A percentile compares a stretch with the other conserved stretches of the same genome.
These are phyloP conservation scores for Thielaviopsis musarum DNA, from an alignment of 2,329 filamentous ascomycete species.

Conservation along the genomic window DNA sequence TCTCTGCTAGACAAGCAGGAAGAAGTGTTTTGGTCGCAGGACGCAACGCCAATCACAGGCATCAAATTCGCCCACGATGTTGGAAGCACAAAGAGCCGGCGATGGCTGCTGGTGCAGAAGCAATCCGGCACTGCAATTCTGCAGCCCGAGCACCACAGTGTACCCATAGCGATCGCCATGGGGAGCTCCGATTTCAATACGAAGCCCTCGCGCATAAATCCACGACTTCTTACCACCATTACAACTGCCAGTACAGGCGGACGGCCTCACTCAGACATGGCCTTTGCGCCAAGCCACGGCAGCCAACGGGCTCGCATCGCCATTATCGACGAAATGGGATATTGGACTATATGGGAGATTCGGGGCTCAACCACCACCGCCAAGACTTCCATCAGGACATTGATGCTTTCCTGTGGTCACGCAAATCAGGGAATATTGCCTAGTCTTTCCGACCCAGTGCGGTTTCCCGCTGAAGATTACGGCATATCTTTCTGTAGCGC, in stretches of 20 bases:
- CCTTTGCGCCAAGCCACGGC: slow-evolving; percentile 39
- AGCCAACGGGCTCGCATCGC: slow-evolving; percentile 42
- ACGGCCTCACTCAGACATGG: slow-evolving; percentile 40
- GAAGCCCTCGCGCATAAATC: slow-evolving; percentile 33
- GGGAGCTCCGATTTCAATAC: slow-evolving; percentile 12
- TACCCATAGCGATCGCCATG: slow-evolving; percentile 18
- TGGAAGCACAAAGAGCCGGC: slow-evolving; percentile 20
- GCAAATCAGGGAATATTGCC: slow-evolving; percentile 24
- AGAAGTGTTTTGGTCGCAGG: slow-evolving; percentile 36
- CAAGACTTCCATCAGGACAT: slow-evolving; percentile 20
- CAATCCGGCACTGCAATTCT: slow-evolving; percentile 33
- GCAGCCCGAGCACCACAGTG: slow-evolving; percentile 30
- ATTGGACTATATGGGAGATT: slow-evolving; percentile 54
- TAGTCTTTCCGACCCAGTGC: slow-evolving; percentile 18
- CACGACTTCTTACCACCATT: slow-evolving; percentile 39
- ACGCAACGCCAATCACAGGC: slow-evolving; percentile 31
- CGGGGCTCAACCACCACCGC: slow-evolving; percentile 21
- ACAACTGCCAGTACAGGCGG: slow-evolving; percentile 34
- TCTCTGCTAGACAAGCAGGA: slow-evolving; percentile 27
- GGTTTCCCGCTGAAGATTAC: slow-evolving; percentile 22
- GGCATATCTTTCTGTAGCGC: slow-evolving; percentile 25
- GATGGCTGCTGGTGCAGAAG: slow-evolving; percentile 39
- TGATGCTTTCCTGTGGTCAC: slow-evolving; percentile 25
- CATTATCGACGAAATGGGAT: slow-evolving; percentile 46
- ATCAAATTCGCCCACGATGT: slow-evolving; percentile 31